Conservation (phyloP, 345 rosid genomes). For the Syzygium aqueum region DNA sequence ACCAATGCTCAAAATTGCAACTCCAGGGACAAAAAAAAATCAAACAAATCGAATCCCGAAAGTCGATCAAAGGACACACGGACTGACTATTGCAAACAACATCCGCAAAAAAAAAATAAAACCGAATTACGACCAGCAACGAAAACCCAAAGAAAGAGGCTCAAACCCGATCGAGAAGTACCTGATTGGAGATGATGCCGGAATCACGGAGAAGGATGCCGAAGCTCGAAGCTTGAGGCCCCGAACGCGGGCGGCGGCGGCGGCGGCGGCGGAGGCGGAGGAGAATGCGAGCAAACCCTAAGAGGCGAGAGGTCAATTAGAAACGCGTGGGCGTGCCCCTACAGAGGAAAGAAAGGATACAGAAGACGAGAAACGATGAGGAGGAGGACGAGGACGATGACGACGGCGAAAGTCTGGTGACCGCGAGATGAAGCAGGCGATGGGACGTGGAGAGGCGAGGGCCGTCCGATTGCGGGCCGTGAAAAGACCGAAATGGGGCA, state of each 20-base stretch:
- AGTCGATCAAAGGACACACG: not conserved
- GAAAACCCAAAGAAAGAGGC: not conserved
- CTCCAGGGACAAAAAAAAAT: not conserved
- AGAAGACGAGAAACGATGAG: not conserved
- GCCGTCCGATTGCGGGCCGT: constrained; percentile 39
- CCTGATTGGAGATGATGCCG: constrained; percentile 68
- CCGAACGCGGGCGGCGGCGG: not conserved
- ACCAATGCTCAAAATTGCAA: constrained; percentile 12
- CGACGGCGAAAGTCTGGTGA: not conserved
- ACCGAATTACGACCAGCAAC: not conserved
- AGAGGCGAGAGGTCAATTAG: not conserved
- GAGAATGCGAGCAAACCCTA: not conserved
- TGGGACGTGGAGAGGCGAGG: constrained; percentile 30
- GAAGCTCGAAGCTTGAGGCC: not conserved
- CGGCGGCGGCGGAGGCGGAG: not conserved
- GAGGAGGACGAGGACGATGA: not conserved
- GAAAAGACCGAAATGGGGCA: constrained; percentile 72
- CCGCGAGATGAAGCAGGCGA: not conserved
- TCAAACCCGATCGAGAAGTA: not conserved
- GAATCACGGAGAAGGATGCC: constrained; percentile 39
- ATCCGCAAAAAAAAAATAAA: not conserved
- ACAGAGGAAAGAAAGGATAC: not conserved
- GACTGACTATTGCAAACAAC: not conserved
- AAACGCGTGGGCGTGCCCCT: not conserved
- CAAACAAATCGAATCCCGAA: not conserved